Conservation (phyloP, 805 yeast species). For the Starmerella scarabaei region DNA sequence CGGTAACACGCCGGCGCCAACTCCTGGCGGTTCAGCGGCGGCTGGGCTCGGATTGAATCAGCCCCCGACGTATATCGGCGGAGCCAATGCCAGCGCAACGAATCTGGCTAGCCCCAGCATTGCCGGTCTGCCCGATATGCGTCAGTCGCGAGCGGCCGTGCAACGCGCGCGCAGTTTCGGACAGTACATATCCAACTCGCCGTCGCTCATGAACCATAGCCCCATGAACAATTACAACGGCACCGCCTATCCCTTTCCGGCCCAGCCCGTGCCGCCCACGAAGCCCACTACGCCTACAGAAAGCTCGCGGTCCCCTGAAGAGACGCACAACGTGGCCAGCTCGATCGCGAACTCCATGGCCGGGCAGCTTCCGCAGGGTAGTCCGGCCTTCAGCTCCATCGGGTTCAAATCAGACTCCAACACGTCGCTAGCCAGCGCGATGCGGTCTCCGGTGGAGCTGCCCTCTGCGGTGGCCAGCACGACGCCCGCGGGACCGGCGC, state of each 20-base stretch:
- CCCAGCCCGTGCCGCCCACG: neutral
- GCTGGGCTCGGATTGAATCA: neutral
- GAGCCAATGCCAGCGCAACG: neutral
- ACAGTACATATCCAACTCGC: neutral
- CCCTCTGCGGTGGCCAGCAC: too few relatives aligned
- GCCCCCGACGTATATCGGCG: neutral
- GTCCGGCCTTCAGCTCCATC: too few relatives aligned
- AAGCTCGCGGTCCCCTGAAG: neutral
- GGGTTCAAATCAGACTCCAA: neutral
- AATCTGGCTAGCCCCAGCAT: too few relatives aligned
- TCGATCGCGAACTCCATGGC: too few relatives aligned
- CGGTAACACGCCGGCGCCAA: neutral
- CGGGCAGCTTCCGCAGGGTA: too few relatives aligned
- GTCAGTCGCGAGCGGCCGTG: slow-evolving; percentile 6
- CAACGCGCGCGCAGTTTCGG: slow-evolving; percentile 17
- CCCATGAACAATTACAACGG: neutral
- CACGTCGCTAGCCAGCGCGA: neutral
- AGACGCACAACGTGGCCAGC: neutral
- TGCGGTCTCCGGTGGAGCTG: too few relatives aligned
- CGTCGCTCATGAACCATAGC: neutral
- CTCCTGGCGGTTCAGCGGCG: neutral
- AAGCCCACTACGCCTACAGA: neutral
- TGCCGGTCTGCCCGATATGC: too few relatives aligned
- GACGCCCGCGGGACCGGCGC: too few relatives aligned
- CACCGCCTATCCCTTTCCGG: neutral